Evolutionary conservation across 2,329 filamentous ascomycete genomes (phyloP), one percentile per base, ranked within the genome.

Genomic region (Monilinia laxa): DNA sequence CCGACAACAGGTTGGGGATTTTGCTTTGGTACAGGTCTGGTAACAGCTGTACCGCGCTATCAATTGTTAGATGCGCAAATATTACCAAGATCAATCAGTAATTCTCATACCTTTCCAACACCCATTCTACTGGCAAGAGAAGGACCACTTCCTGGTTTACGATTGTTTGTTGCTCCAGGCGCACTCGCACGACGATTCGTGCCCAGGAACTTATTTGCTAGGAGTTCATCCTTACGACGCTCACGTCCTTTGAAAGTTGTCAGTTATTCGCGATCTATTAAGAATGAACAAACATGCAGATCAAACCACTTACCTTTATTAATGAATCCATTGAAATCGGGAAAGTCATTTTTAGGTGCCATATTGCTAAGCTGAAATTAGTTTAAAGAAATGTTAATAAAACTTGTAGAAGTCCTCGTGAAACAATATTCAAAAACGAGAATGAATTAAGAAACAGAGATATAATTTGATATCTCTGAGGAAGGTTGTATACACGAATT

Each of bases 181-280:
- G 80, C 83, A 74, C 84, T 89, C 63, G 84, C 78, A 71, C 88
- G 85, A 67, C 83, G 79, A 64, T 78, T 79, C 75, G 85, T 85
- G 71, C 85, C 85, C 72, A 93, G 88, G 75, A 93, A 91, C 75
- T 85, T 83, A 73, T 90, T 83, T 42, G 90, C 90, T n/a, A 92
- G 84, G 4, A 80, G 82, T 75, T 91, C 86, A 72, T 90, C 88
- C 79, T 87, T 88, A 79, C 90, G 90, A 76, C 87, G 86, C 76
- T 90, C 84, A 69, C 90, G 88, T 68, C 76, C 76, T 77, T 47
- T 23, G 23, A 20, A 25, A 16, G 35, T 31, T 31, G 62, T 72
- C 58, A 75, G 70, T 56, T n/a, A 55, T 56, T 35, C 25, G 55
- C 49, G 14, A 52, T 66, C 25, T 5, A 64, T 45, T 20, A 47